Evolutionary conservation across 148 eudicot genomes (phyloP).

Genomic region (Nyssa sinensis): DNA sequence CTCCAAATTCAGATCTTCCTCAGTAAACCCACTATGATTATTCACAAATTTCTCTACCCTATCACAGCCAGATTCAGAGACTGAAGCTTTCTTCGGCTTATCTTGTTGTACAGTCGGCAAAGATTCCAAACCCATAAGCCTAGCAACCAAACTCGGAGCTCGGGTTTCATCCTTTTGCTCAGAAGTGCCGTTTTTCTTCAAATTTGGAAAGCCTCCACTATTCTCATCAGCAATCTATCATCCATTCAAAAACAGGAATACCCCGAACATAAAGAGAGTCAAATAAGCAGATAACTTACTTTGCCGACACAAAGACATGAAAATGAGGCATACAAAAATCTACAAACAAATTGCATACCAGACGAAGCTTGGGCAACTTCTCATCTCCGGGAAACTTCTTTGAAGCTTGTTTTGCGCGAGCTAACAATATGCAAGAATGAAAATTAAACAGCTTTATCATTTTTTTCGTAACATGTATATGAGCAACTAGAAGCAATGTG

Average conservation of each 20-base stretch:
- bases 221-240: conserved; percentile 77
- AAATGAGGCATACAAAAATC: neutral
- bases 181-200: conserved; percentile 42
- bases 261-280: neutral
- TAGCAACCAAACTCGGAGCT: conserved; percentile 84
- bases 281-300: neutral
- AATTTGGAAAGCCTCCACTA: conserved; percentile 58
- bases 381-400: conserved; percentile 74
- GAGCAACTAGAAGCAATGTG: neutral
- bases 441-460: too few relatives aligned
- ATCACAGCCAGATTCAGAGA: conserved; percentile 17
- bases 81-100: conserved; percentile 28
- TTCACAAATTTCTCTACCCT: conserved; percentile 22
- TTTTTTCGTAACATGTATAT: neutral
- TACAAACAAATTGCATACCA: conserved; percentile 48
- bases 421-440: conserved; percentile 28
- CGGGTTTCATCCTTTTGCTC: conserved; percentile 45
- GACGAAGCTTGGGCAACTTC: conserved; percentile 71
- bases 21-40: conserved; percentile 14
- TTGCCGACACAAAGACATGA: neutral
- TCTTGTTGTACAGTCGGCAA: conserved; percentile 54
- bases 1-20: conserved; percentile 33
- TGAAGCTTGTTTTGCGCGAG: conserved; percentile 60
- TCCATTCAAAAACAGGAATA: conserved; percentile 3
- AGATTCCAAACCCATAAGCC: conserved; percentile 95